Evolutionary conservation across 768 basidiomycete species (phyloP), one percentile per base, ranked within the genome.

Genomic region (Cyclocybe aegerita): DNA sequence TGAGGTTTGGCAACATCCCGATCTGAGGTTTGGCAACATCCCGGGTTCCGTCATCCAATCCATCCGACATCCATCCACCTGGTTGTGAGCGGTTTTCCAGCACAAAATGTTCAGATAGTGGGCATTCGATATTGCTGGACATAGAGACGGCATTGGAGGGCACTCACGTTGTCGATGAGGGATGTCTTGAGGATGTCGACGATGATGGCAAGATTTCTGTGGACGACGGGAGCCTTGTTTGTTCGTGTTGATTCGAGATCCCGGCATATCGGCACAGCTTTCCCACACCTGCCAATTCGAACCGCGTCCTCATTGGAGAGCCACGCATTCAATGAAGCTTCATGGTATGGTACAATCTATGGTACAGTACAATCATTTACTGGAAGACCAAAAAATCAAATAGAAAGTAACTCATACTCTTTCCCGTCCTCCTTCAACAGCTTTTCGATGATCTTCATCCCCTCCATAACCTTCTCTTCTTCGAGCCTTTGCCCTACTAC

Each of bases 391-490:
- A 23, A 23, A 23, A 23, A 23, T 23, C 23, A 42, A 16, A 9
- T 52, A 34, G 55, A 48, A 34, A 60, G 35, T 32, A 57, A 44
- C 10, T 43, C 17, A 17, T 61, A 58, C 29, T 33, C 55, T 11
- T 47, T 15, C 2, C 65, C 69, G 9, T 66, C 65, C 17, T 49
- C 48, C 39, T 52, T 60, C 49, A 76, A 50, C 30, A 70, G 49
- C 10, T 30, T 32, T 34, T 81, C 70, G 42, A 86, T 69, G 5
- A 81, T 67, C 55, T 79, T 75, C 78, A 85, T 84, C 2, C 79
- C 82, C 48, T 75, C 74, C 35, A 86, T 53, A 0, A 83, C 83
- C 53, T 80, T 80, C 63, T 87, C 85, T 60, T 87, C 85, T 56
- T 84, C 80, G 32, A 85, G 69, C 31, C 81, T 66, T 46, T 73